Percentiles rank a stretch among this genome's conserved stretches.
phyloP scores from a whole-genome alignment of 106 monocot species.

The Apostasia shenzhenica region DNA sequence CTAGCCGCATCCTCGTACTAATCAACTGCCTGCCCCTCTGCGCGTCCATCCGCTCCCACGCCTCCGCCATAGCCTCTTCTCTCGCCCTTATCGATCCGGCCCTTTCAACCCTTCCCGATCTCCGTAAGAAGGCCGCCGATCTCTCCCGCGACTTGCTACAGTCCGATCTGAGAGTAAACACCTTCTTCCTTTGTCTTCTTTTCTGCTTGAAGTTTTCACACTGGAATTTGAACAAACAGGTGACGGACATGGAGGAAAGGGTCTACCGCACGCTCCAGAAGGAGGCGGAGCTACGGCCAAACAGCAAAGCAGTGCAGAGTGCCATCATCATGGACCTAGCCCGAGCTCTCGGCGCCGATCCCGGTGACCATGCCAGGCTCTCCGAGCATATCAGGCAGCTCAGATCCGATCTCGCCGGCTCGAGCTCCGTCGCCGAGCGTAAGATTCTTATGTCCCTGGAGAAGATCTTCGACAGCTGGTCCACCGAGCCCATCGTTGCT shows the following conservation, averaged over 20 bases:
- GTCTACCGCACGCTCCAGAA: slow-evolving; percentile 37
- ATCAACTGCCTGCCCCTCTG: slow-evolving; percentile 31
- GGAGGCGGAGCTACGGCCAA: slow-evolving; percentile 29
- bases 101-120: slow-evolving; percentile 21
- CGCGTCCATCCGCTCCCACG: slow-evolving; percentile 8
- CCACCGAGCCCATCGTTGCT: slow-evolving; percentile 12
- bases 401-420: slow-evolving; percentile 13
- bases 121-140: slow-evolving; percentile 36
- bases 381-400: slow-evolving; percentile 28
- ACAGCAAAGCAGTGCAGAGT: slow-evolving; percentile 38
- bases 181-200: not conserved
- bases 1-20: slow-evolving; percentile 29
- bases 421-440: slow-evolving; percentile 27
- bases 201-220: not conserved
- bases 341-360: slow-evolving; percentile 27
- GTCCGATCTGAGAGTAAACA: slow-evolving; percentile 24
- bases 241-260: slow-evolving; percentile 40
- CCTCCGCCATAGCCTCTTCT: slow-evolving; percentile 20
- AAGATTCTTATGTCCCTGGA: slow-evolving; percentile 41
- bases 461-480: slow-evolving; percentile 37
- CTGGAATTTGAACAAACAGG: slow-evolving; percentile 10
- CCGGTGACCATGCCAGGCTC: slow-evolving; percentile 16
- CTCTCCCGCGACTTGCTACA: slow-evolving; percentile 25
- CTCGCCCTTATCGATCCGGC: slow-evolving; percentile 34
- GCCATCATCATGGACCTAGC: slow-evolving; percentile 55